Evolutionary conservation across 805 yeast species (phyloP).

Genomic region (Saccharomycopsis amapae): DNA sequence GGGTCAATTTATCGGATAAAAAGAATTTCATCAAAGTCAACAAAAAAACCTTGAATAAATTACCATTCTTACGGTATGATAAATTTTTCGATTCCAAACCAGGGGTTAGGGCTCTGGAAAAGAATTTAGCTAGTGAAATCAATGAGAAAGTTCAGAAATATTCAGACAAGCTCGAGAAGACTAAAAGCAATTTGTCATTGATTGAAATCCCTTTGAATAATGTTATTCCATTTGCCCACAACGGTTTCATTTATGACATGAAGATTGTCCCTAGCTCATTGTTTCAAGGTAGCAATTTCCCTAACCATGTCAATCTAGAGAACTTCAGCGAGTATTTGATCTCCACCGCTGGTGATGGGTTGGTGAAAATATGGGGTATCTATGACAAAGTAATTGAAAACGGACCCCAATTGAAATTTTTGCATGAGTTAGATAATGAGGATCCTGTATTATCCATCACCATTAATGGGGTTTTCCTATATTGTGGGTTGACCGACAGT

Average conservation of each 20-base stretch:
- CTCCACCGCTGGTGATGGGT: conserved; percentile 89
- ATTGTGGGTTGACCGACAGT: conserved; percentile 77
- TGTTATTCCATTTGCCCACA: conserved; percentile 76
- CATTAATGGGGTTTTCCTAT: conserved; percentile 57
- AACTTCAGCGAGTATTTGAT: conserved; percentile 36
- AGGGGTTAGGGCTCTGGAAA: conserved; percentile 64
- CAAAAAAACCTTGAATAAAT: conserved; percentile 29
- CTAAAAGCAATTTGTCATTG: conserved; percentile 28
- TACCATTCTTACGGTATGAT: conserved; percentile 67
- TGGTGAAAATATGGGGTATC: conserved; percentile 72
- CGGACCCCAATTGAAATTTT: conserved; percentile 22
- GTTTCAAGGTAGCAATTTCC: conserved; percentile 6
- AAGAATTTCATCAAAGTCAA: conserved; percentile 21
- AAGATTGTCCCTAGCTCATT: conserved; percentile 22
- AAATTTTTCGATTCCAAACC: conserved; percentile 76
- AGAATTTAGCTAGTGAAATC: conserved; percentile 24
- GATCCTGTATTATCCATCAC: conserved; percentile 69
- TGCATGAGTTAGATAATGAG: conserved; percentile 48
- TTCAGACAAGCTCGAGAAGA: conserved; percentile 14
- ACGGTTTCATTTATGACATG: conserved; percentile 74
- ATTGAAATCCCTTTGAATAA: conserved; percentile 64
- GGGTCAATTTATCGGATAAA: conserved; percentile 41
- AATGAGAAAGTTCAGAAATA: conserved; percentile 16
- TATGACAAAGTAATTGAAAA: conserved; percentile 21
- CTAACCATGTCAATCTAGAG: too few species aligned